phyloP scores from a whole-genome alignment of 805 yeast genomes.

The Yamadazyma paraphyllophila region DNA sequence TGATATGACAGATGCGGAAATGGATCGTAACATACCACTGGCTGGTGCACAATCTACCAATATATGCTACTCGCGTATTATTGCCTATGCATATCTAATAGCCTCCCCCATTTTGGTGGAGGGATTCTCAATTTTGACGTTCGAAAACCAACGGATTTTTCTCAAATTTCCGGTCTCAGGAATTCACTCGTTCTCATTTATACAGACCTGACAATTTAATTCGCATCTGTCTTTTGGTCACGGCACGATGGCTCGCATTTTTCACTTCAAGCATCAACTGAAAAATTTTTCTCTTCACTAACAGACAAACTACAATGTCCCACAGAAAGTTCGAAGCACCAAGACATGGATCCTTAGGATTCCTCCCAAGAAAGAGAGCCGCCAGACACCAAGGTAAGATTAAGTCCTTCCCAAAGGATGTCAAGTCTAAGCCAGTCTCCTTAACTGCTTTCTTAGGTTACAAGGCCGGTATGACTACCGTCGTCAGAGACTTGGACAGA shows the following conservation, averaged over 20 bases:
- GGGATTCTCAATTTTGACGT: too few relatives aligned
- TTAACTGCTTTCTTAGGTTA: slow-evolving; percentile 99
- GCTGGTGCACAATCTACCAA: too few relatives aligned
- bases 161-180: background rate
- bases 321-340: slow-evolving; percentile 99
- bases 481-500: slow-evolving; percentile 99
- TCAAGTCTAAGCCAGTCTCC: slow-evolving; percentile 17
- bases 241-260: background rate
- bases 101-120: too few relatives aligned
- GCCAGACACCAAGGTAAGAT: slow-evolving; percentile 97
- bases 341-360: slow-evolving; percentile 99
- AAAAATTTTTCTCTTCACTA: slow-evolving; percentile 5
- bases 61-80: too few relatives aligned
- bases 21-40: too few relatives aligned
- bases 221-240: too few relatives aligned
- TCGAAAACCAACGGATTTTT: too few relatives aligned
- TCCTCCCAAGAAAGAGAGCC: slow-evolving; percentile 99
- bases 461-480: slow-evolving; percentile 99
- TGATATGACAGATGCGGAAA: too few relatives aligned
- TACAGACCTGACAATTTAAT: background rate
- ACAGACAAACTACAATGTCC: slow-evolving; percentile 59
- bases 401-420: slow-evolving; percentile 88
- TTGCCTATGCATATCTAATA: too few relatives aligned
- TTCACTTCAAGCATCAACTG: background rate
- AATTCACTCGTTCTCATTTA: background rate